Percentiles rank a stretch among this genome's conserved stretches.
phyloP scores from a whole-genome alignment of 2,329 filamentous ascomycete genomes.

The Arachnopeziza araneosa region DNA sequence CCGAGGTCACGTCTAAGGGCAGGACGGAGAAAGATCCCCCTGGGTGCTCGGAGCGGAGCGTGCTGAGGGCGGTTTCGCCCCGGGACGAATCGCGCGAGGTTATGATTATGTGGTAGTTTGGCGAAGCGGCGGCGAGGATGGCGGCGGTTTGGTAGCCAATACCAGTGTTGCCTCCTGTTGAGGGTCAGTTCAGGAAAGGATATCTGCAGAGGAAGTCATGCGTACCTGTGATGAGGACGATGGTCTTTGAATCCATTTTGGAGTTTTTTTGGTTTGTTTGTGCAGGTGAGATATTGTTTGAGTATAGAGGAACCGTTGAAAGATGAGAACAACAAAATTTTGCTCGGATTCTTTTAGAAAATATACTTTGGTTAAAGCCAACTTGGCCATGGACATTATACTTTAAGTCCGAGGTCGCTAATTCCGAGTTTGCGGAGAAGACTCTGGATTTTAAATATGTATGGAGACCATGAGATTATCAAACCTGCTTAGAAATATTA shows the following conservation, averaged over 20 bases:
- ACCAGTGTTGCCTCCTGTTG: slow-evolving; percentile 36
- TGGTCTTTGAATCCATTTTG: slow-evolving; percentile 2
- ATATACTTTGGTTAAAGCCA: neutral
- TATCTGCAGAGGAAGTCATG: neutral
- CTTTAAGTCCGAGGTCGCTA: neutral
- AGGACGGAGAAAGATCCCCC: slow-evolving; percentile 16
- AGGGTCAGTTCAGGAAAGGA: neutral
- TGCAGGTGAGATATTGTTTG: too few species aligned
- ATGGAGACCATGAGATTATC: neutral
- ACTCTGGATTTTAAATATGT: neutral
- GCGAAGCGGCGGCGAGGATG: slow-evolving; percentile 1
- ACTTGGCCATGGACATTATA: neutral
- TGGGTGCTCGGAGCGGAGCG: slow-evolving; percentile 11
- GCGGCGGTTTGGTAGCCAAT: slow-evolving; percentile 35
- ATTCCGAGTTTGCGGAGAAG: neutral
- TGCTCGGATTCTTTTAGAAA: too few species aligned
- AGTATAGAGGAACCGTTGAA: too few species aligned
- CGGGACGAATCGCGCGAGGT: slow-evolving; percentile 17
- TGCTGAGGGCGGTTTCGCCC: slow-evolving; percentile 16
- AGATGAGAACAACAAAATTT: too few species aligned
- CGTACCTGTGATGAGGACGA: slow-evolving; percentile 15
- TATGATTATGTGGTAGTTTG: slow-evolving; percentile 23
- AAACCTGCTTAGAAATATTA: neutral
- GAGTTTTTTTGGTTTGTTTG: too few species aligned
- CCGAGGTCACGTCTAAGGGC: slow-evolving; percentile 16